Evolutionary conservation across 2,329 filamentous ascomycete species (phyloP), one percentile per base, ranked within the genome.

Genomic region (Botrytis tulipae): DNA sequence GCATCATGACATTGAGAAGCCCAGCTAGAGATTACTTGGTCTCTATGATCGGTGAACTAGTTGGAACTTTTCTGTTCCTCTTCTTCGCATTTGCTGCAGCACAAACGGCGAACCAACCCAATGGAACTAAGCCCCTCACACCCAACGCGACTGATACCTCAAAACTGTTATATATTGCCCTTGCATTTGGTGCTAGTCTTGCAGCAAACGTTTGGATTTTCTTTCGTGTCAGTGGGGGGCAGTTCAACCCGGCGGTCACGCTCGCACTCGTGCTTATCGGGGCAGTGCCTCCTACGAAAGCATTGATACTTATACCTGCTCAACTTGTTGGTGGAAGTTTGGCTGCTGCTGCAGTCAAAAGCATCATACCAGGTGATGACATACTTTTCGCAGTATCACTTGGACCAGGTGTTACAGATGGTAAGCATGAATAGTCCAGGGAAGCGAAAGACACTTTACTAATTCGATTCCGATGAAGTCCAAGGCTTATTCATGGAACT

Each of bases 181-280:
- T 78, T 18, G 74, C 68, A 7, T 80, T 80, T 46, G 57, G 72
- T 7, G 40, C 86, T 20, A 84, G 86, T 3, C 79, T 89, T 29
- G 83, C 84, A 4, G 84, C 87, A 74, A 88, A 86, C 71, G 87
- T 87, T 22, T 89, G 86, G 86, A 83, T 87, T 42, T 89, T 89
- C 77, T 89, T 84, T 77, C 84, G 87, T 65, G 83, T 89, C 35
- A 86, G 84, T 4, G 82, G 82, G 29, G 81, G 81, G n/a, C 76
- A 82, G 8, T 83, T 83, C 76, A 83, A 82, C 70, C 74, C 72
- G 25, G 74, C 74, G 18, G 81, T 82, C 9, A 81, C 81, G 14
- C 68, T 82, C 14, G 81, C 79, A 18, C 76, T 82, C 74, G 76
- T 73, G 57, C 72, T 82, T 8, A 76, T 81, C 63, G 78, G 81